Conservation (phyloP, 1,284 basidiomycete genomes). For the Meripilus lineatus region DNA sequence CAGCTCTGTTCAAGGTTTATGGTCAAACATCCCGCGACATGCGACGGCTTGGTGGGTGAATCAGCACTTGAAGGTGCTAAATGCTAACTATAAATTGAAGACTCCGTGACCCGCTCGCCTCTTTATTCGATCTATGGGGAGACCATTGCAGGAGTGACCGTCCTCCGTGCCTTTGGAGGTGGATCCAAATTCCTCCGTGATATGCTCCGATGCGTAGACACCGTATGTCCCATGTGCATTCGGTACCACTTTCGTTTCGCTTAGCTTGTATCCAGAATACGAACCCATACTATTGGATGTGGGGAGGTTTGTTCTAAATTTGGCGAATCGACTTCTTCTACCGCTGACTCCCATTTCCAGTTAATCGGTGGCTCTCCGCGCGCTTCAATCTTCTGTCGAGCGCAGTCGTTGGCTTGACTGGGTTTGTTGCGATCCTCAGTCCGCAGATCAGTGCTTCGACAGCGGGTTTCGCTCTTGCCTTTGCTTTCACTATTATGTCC, state of each 20-base stretch:
- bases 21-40: conserved; percentile 88
- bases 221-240: conserved; percentile 38
- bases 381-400: conserved; percentile 82
- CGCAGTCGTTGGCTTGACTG: conserved; percentile 69
- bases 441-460: conserved; percentile 72
- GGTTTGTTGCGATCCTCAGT: conserved; percentile 60
- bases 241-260: conserved; percentile 5
- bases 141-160: conserved; percentile 84
- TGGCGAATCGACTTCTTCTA: conserved; percentile 6
- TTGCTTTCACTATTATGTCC: conserved; percentile 69
- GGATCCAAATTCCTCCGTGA: conserved; percentile 82
- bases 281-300: conserved; percentile 84
- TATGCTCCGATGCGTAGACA: conserved; percentile 83
- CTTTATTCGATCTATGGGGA: conserved; percentile 91
- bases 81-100: conserved; percentile 30
- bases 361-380: conserved; percentile 77
- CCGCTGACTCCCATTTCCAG: conserved; percentile 27
- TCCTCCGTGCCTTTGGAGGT: conserved; percentile 77
- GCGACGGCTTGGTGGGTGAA: conserved; percentile 66
- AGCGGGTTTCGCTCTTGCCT: conserved; percentile 83
- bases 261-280: conserved; percentile 45
- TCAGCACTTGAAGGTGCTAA: neutral
- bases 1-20: conserved; percentile 54
- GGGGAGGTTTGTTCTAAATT: conserved; percentile 60
- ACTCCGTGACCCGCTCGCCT: conserved; percentile 87